A percentile compares a stretch with the other conserved stretches of the same genome.
These are phyloP conservation scores for Coprinellus micaceus DNA, from an alignment of 768 basidiomycete species.

Conservation along the genomic window DNA sequence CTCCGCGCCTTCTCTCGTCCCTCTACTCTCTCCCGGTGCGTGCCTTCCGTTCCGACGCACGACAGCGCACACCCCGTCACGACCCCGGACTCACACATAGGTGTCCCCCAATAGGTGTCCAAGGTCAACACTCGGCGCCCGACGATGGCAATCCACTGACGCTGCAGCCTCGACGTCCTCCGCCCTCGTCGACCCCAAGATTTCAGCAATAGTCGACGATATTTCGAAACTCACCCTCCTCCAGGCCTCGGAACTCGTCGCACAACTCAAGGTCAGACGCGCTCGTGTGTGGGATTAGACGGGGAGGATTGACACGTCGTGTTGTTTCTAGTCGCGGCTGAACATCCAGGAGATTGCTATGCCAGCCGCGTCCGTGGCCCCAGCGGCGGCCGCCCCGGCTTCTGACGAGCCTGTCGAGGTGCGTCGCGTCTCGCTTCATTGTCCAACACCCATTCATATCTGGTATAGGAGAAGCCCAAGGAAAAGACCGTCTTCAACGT, in stretches of 20 bases:
- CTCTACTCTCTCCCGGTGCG: constrained; percentile 34
- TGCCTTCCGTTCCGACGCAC: constrained; percentile 2
- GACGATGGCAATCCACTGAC: constrained; percentile 59
- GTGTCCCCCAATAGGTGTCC: constrained; percentile 30
- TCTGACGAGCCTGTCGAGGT: constrained; percentile 69
- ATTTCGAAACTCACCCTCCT: constrained; percentile 86
- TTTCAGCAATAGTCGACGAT: constrained; percentile 86
- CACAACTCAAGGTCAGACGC: constrained; percentile 74
- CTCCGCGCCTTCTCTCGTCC: constrained; percentile 42
- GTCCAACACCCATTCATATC: neutral
- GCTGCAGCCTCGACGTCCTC: constrained; percentile 41
- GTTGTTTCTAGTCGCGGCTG: constrained; percentile 61
- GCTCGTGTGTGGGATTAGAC: neutral
- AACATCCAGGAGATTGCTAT: constrained; percentile 98
- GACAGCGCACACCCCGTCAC: constrained; percentile 1
- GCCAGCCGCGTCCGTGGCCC: constrained; percentile 68
- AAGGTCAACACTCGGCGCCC: constrained; percentile 30
- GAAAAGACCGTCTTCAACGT: constrained; percentile 98
- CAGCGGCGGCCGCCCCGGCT: constrained; percentile 52
- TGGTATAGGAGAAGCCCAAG: constrained; percentile 85
- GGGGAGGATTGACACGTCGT: neutral
- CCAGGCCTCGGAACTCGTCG: constrained; percentile 93
- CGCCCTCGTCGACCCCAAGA: constrained; percentile 56
- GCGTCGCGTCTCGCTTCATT: constrained; percentile 20
- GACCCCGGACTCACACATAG: neutral